Conservation (phyloP, 768 basidiomycete species). For the Pisolithus tinctorius region DNA sequence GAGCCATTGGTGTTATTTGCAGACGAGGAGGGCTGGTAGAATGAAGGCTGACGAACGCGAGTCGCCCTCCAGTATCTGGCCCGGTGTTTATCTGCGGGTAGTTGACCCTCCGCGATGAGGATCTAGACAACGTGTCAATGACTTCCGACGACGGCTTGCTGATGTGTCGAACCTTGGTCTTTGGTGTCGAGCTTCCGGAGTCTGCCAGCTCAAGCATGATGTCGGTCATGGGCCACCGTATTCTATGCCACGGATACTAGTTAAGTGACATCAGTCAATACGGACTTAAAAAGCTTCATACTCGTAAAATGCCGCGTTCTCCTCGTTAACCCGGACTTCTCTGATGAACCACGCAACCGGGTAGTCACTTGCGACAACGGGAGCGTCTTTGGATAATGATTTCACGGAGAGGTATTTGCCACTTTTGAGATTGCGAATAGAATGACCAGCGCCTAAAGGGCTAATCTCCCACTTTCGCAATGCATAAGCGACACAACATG, state of each 20-base stretch:
- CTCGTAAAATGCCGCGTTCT: conserved; percentile 24
- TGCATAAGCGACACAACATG: background rate
- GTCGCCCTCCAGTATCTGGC: conserved; percentile 26
- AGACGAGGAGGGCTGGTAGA: conserved; percentile 20
- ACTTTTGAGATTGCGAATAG: conserved; percentile 25
- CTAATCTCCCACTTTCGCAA: conserved; percentile 22
- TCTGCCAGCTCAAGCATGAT: conserved; percentile 22
- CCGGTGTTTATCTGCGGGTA: conserved; percentile 18
- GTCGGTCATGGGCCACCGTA: conserved; percentile 24
- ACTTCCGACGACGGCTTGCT: no score
- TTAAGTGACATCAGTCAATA: no score
- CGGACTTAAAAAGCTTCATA: conserved; percentile 3
- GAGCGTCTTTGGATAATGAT: conserved; percentile 18
- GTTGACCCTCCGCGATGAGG: conserved; percentile 19
- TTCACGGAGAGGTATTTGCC: conserved; percentile 24
- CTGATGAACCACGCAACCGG: conserved; percentile 23
- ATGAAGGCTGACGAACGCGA: conserved; percentile 22
- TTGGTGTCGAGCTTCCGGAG: conserved; percentile 19
- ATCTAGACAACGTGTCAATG: conserved; percentile 6
- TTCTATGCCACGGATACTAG: conserved; percentile 7
- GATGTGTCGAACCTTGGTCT: conserved; percentile 19
- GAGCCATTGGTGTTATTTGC: conserved; percentile 1
- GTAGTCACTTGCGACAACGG: conserved; percentile 21
- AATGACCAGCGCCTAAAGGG: conserved; percentile 23
- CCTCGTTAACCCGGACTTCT: conserved; percentile 19